A percentile compares a stretch with the other conserved stretches of the same genome.
Evolutionary conservation across 371 early-diverging fungal species (phyloP).

Genomic region (Mortierella sp.): DNA sequence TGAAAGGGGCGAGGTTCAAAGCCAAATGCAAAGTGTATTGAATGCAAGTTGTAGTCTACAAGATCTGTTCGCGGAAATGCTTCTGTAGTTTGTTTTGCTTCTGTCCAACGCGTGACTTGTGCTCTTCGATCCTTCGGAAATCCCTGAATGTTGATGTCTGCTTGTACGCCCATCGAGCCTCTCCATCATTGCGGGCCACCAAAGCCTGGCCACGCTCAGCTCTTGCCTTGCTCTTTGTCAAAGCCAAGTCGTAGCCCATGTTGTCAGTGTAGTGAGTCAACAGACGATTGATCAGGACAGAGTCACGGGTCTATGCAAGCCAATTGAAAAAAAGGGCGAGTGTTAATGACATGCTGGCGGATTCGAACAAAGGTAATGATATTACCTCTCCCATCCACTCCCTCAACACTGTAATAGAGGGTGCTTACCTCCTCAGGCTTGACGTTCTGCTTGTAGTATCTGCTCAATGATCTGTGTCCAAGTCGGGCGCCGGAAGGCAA

Average conservation of each 20-base stretch:
- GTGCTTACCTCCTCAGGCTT: constrained; percentile 66
- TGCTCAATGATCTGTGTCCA: constrained; percentile 85
- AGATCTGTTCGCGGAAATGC: constrained; percentile 85
- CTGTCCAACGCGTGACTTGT: constrained; percentile 78
- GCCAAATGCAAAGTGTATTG: no score
- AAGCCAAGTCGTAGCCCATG: constrained; percentile 47
- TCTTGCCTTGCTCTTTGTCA: constrained; percentile 42
- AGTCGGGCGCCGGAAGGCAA: constrained; percentile 86
- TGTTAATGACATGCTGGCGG: no score
- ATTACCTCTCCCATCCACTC: no score
- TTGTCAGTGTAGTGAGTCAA: constrained; percentile 62
- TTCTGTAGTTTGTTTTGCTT: constrained; percentile 88
- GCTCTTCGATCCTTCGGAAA: constrained; percentile 70
- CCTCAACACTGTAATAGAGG: not conserved
- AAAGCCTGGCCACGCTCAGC: constrained; percentile 51
- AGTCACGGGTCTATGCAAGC: constrained; percentile 56
- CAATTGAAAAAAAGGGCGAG: not conserved
- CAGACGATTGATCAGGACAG: constrained; percentile 68
- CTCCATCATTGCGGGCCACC: constrained; percentile 50
- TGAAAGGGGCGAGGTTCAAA: no score
- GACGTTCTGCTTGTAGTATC: constrained; percentile 90
- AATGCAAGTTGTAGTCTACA: constrained; percentile 35
- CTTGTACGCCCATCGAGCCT: constrained; percentile 57
- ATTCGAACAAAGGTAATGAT: no score
- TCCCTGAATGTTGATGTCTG: constrained; percentile 62